A percentile compares a stretch with the other conserved stretches of the same genome.
phyloP scores from a whole-genome alignment of 1,284 basidiomycete species.

The Sanghuangporus weigelae region DNA sequence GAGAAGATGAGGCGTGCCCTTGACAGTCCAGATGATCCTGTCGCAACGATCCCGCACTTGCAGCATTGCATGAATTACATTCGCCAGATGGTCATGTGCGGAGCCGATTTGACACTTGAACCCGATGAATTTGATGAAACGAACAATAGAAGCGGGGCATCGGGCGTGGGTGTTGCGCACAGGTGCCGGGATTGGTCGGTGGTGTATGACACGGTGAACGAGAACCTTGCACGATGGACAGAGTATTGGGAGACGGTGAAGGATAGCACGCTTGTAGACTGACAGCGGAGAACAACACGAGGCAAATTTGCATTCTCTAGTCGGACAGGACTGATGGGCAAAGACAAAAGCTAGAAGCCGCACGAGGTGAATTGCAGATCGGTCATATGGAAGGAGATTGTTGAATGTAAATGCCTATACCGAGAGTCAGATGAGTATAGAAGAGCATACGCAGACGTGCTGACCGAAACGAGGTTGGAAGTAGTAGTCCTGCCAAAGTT shows the following conservation, averaged over 20 bases:
- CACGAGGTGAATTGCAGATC: background rate
- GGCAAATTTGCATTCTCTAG: background rate
- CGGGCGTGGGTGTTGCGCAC: conserved; percentile 14
- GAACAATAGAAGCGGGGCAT: background rate
- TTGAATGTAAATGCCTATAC: conserved; percentile 14
- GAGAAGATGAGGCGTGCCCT: conserved; percentile 25
- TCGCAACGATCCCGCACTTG: conserved; percentile 27
- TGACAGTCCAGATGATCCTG: conserved; percentile 13
- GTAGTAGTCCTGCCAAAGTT: conserved; percentile 16
- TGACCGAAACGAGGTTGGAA: conserved; percentile 17
- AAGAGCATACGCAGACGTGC: background rate
- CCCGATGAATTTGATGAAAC: conserved; percentile 4
- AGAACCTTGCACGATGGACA: conserved; percentile 14
- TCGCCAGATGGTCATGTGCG: conserved; percentile 19
- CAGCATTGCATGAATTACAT: conserved; percentile 23
- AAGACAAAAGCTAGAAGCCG: background rate
- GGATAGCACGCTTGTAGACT: background rate
- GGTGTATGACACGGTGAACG: conserved; percentile 15
- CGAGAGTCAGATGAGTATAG: background rate
- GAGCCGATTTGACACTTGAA: conserved; percentile 16
- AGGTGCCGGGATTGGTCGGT: conserved; percentile 16
- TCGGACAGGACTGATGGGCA: background rate
- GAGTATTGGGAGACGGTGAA: conserved; percentile 17
- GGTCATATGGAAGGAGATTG: conserved; percentile 15
- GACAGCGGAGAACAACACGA: conserved; percentile 1